phyloP scores from a whole-genome alignment of 2,329 filamentous ascomycete species.

The Cytospora schulzeri region DNA sequence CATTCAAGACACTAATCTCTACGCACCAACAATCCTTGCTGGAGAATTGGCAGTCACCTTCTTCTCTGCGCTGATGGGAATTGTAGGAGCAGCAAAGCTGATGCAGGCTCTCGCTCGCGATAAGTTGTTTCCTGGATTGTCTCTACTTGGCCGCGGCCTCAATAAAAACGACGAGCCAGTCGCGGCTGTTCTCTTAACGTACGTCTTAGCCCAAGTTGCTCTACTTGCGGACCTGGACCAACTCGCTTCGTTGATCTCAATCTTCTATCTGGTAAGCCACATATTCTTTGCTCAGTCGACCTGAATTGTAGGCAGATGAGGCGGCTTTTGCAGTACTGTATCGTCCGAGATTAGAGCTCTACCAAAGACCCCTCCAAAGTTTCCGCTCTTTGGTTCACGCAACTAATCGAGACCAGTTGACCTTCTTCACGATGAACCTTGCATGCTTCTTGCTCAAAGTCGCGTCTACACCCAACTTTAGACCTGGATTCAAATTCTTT shows the following conservation, averaged over 20 bases:
- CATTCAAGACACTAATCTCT: conserved; percentile 80
- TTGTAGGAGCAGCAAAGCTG: conserved; percentile 82
- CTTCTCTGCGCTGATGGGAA: conserved; percentile 85
- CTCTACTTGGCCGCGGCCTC: conserved; percentile 73
- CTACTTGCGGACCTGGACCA: conserved; percentile 84
- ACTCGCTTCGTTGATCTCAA: conserved; percentile 86
- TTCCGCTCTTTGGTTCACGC: background rate
- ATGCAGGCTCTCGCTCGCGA: conserved; percentile 82
- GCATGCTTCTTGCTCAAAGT: conserved; percentile 87
- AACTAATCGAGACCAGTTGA: conserved; percentile 60
- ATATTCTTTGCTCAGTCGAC: background rate
- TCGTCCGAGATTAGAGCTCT: background rate
- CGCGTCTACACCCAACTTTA: conserved; percentile 84
- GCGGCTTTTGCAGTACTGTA: background rate
- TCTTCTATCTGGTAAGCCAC: conserved; percentile 72
- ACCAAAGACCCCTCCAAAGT: background rate
- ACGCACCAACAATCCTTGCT: conserved; percentile 70
- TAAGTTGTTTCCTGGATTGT: conserved; percentile 74
- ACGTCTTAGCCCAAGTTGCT: conserved; percentile 73
- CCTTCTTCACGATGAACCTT: conserved; percentile 84
- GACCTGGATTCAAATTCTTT: conserved; percentile 87
- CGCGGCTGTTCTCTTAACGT: conserved; percentile 75
- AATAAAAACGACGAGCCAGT: conserved; percentile 73
- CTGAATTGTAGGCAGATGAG: background rate
- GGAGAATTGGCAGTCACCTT: conserved; percentile 82